phyloP scores from a whole-genome alignment of 2,329 filamentous ascomycete species.

The Zymoseptoria ardabiliae region DNA sequence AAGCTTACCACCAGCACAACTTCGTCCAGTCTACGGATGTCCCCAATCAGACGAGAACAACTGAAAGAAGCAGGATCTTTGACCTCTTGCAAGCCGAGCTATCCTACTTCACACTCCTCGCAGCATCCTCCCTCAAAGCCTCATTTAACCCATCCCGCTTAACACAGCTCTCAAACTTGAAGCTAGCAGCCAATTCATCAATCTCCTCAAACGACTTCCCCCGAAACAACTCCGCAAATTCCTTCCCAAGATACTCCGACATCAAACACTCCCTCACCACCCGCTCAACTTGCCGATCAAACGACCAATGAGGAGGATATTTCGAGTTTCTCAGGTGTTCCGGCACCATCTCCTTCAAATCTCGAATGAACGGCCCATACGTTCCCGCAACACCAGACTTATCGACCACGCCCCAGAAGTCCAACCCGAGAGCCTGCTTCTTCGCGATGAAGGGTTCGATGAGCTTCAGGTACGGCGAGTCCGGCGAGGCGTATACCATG shows the following conservation, averaged over 20 bases:
- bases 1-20: too few species aligned
- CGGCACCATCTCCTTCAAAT: slow-evolving; percentile 27
- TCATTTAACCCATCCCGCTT: slow-evolving; percentile 46
- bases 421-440: slow-evolving; percentile 47
- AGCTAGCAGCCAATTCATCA: slow-evolving; percentile 48
- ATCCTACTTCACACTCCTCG: background rate
- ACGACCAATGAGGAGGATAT: slow-evolving; percentile 28
- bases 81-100: too few species aligned
- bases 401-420: slow-evolving; percentile 47
- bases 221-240: slow-evolving; percentile 51
- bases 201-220: slow-evolving; percentile 47
- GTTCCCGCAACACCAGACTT: slow-evolving; percentile 37
- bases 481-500: slow-evolving; percentile 22
- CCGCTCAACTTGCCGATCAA: slow-evolving; percentile 30
- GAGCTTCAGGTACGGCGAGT: slow-evolving; percentile 39
- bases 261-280: slow-evolving; percentile 43
- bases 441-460: slow-evolving; percentile 49
- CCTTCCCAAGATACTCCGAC: slow-evolving; percentile 45
- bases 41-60: too few species aligned
- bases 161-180: slow-evolving; percentile 49
- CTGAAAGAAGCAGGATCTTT: too few species aligned
- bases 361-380: slow-evolving; percentile 26
- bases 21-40: too few species aligned
- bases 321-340: slow-evolving; percentile 21
- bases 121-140: slow-evolving; percentile 46